These are phyloP conservation scores for Pythium angustatum DNA, from an alignment of 352 stramenopile genomes.

Conservation along the genomic window DNA sequence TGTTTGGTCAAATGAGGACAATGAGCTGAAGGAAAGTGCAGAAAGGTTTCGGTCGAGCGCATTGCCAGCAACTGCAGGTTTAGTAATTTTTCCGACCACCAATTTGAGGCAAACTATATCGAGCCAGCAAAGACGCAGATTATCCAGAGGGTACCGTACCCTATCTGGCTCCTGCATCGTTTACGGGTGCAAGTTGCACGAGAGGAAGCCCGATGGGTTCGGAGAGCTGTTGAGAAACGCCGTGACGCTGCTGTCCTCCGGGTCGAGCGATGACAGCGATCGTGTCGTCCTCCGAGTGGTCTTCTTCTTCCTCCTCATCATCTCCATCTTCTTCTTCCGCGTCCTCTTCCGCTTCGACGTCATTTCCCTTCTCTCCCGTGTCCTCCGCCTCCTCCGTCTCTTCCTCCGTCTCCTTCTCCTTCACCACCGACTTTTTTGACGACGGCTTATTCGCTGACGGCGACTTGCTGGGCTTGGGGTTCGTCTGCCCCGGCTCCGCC, in stretches of 20 bases:
- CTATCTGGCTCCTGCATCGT: neutral
- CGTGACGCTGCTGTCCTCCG: conserved; percentile 34
- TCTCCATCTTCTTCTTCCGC: conserved; percentile 21
- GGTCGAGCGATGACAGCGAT: conserved; percentile 32
- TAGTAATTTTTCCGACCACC: no score
- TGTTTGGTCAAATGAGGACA: no score
- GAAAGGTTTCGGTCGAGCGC: no score
- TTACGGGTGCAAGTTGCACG: neutral
- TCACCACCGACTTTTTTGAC: neutral
- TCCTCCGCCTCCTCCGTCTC: conserved; percentile 17
- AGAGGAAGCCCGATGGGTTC: conserved; percentile 14
- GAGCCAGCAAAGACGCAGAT: no score
- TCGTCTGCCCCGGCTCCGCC: conserved; percentile 19
- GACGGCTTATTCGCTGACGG: no score
- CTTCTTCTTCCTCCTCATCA: conserved; percentile 23
- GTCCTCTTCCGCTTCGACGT: conserved; percentile 14
- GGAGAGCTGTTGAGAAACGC: conserved; percentile 16
- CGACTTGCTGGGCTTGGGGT: conserved; percentile 15
- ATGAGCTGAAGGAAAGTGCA: no score
- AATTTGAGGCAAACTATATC: no score
- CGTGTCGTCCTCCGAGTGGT: conserved; percentile 25
- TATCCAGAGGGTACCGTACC: neutral
- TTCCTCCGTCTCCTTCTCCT: neutral
- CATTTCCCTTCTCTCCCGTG: conserved; percentile 19
- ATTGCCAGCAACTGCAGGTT: no score